phyloP scores from a whole-genome alignment of 495 filamentous ascomycete species.

The Tuber indicum region DNA sequence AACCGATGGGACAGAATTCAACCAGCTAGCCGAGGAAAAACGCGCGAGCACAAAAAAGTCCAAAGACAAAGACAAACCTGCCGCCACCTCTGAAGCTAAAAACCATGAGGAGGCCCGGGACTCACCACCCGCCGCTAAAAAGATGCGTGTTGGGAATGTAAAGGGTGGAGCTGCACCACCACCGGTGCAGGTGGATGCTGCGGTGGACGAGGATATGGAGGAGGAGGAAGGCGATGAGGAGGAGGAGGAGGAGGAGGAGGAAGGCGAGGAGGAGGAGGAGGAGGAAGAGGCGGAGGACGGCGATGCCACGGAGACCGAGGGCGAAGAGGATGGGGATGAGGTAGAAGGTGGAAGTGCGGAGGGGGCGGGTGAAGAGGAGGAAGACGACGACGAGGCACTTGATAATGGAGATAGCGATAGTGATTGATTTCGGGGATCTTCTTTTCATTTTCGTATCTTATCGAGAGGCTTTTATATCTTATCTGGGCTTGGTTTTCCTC shows the following conservation, averaged over 20 bases:
- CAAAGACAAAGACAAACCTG: slow-evolving; percentile 2
- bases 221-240: slow-evolving; percentile 2
- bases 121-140: slow-evolving; percentile 19
- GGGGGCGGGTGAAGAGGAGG: neutral
- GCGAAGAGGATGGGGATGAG: neutral
- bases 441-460: neutral
- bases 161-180: slow-evolving; percentile 4
- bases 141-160: slow-evolving; percentile 19
- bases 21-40: slow-evolving; percentile 50
- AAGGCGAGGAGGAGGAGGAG: neutral
- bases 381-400: slow-evolving; percentile 9
- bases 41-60: slow-evolving; percentile 50
- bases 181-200: neutral
- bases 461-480: neutral
- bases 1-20: slow-evolving; percentile 46
- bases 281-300: slow-evolving; percentile 12
- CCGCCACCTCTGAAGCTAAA: neutral
- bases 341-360: neutral
- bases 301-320: neutral
- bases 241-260: neutral
- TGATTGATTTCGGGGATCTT: neutral
- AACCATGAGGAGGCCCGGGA: slow-evolving; percentile 14
- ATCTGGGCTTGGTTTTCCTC: neutral
- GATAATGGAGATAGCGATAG: slow-evolving; percentile 2
- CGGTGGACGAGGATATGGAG: neutral